These are phyloP conservation scores for Retiboletus flavoniger DNA, from an alignment of 1,284 basidiomycete species.

Conservation along the genomic window DNA sequence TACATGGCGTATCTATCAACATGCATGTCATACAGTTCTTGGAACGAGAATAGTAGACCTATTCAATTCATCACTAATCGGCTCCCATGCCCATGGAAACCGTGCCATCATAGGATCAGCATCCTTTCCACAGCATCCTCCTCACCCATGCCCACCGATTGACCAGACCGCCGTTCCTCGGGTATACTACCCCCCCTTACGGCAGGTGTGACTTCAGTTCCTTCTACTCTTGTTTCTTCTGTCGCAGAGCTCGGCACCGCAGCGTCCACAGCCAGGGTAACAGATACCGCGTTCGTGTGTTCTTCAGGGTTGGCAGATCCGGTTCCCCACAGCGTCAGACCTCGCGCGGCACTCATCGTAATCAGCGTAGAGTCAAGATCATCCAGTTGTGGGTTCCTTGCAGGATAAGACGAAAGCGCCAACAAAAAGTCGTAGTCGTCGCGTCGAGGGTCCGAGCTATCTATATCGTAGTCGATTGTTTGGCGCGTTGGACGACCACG, in stretches of 20 bases:
- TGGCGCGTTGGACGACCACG: constrained; percentile 27
- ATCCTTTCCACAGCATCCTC: constrained; percentile 31
- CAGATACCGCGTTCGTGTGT: not conserved
- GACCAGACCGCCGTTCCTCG: not conserved
- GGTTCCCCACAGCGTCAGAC: constrained; percentile 43
- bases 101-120: constrained; percentile 17
- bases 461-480: constrained; percentile 11
- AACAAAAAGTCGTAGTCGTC: constrained; percentile 49
- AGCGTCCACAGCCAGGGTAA: not conserved
- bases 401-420: constrained; percentile 39
- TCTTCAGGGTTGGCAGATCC: constrained; percentile 4
- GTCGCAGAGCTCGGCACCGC: not conserved
- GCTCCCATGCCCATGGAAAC: no score
- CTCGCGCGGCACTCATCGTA: constrained; percentile 42
- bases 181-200: not conserved
- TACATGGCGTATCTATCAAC: no score
- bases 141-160: constrained; percentile 13
- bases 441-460: constrained; percentile 18
- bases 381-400: constrained; percentile 34
- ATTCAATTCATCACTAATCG: no score
- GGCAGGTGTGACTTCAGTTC: not conserved
- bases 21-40: no score
- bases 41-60: no score
- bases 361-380: constrained; percentile 43
- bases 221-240: not conserved